Evolutionary conservation across 495 filamentous ascomycete species (phyloP), one percentile per base, ranked within the genome.

Genomic region (Penicillium argentinense): DNA sequence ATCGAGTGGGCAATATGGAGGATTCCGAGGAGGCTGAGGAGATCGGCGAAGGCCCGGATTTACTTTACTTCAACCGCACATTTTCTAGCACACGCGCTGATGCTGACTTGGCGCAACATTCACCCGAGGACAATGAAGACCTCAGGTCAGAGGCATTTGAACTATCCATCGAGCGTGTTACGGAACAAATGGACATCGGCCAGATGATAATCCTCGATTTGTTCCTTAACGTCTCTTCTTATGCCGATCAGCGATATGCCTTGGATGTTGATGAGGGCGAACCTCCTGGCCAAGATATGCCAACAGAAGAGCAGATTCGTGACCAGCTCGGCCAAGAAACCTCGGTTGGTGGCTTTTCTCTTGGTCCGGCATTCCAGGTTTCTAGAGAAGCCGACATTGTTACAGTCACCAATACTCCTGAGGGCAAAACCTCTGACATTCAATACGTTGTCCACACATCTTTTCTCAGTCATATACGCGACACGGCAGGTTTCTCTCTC

Each of bases 381-480:
- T 47, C 46, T 14, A 24, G 45, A 9, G 42, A 51, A 14, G 50
- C 18, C 32, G 13, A 26, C n/a, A 28, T 34, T 11, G 42, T 58
- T 9, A 39, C 39, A 29, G 42, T 54, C 23, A 54, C 42, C 46
- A 58, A 54, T 39, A 45, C 37, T 7, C 27, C 50, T 22, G 32
- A 47, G 9, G 45, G 39, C 26, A 22, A 23, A 11, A 42, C 37
- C 21, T 14, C 50, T 18, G 49, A 51, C 37, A 39, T 54, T 12
- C 55, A 58, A 45, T 58, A 54, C 23, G 4, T 54, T 44, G 23
- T 58, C 37, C 38, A 47, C 22, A 33, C 32, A 9, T 5, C 39
- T 11, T 58, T 58, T 30, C 55, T 58, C 21, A 41, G 46, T 33
- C 33, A 47, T 9, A 34, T 54, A 23, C 9, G 25, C 22, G 47